Percentiles rank a stretch among this genome's conserved stretches.
Conservation (phyloP, 1,284 basidiomycete genomes). For the Cryptococcus sp. region DNA sequence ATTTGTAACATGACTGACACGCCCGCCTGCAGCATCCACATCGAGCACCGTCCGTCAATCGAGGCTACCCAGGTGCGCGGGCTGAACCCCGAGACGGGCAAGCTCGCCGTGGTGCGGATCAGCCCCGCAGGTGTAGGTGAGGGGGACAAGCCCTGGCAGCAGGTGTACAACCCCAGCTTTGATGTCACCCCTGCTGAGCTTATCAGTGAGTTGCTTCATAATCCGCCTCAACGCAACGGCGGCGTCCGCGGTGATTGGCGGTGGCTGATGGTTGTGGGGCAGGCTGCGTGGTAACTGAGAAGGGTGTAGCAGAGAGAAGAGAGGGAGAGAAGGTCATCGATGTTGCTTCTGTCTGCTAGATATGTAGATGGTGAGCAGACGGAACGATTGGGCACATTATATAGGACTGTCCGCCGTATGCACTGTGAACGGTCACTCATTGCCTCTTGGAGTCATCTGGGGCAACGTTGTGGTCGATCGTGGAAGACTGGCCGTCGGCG, state of each 20-base stretch:
- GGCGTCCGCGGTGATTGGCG: conserved; percentile 8
- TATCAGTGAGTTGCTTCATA: conserved; percentile 47
- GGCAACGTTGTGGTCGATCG: no score
- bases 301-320: conserved; percentile 66
- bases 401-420: no score
- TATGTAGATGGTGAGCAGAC: not conserved
- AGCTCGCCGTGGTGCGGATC: conserved; percentile 47
- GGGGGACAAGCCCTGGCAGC: conserved; percentile 45
- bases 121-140: conserved; percentile 49
- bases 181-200: conserved; percentile 84
- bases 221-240: not conserved
- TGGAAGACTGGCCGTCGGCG: no score
- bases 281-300: conserved; percentile 80
- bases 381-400: no score
- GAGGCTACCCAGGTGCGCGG: conserved; percentile 86
- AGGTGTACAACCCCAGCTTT: conserved; percentile 85
- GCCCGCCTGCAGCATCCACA: conserved; percentile 65
- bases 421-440: no score
- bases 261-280: conserved; percentile 53
- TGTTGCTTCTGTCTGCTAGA: conserved; percentile 38
- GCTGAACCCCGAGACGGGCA: conserved; percentile 44
- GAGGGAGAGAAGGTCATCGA: conserved; percentile 46
- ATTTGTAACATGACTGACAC: conserved; percentile 1
- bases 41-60: conserved; percentile 78
- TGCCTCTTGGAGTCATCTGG: no score